These are phyloP conservation scores for Athelia psychrophila DNA, from an alignment of 1,284 basidiomycete genomes.

Conservation along the genomic window DNA sequence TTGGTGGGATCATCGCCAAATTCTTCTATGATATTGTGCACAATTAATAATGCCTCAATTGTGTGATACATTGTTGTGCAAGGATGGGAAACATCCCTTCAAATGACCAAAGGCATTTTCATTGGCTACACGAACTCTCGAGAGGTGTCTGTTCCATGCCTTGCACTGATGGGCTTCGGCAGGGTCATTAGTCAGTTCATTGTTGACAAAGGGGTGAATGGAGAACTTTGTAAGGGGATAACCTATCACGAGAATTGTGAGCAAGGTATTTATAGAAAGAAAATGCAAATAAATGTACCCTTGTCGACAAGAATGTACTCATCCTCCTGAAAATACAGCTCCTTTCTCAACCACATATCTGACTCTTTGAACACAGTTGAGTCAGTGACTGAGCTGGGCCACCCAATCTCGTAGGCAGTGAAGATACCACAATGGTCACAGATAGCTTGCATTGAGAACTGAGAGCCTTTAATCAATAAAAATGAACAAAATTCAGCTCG, in stretches of 20 bases:
- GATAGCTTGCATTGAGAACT: conserved; percentile 12
- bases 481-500: background rate
- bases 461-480: background rate
- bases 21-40: conserved; percentile 17
- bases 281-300: too few relatives aligned
- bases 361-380: conserved; percentile 11
- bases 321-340: conserved; percentile 8
- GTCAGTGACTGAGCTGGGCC: conserved; percentile 15
- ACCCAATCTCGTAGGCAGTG: conserved; percentile 13
- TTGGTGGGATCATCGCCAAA: conserved; percentile 11
- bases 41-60: conserved; percentile 15
- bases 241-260: too few relatives aligned
- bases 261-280: too few relatives aligned
- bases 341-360: conserved; percentile 9
- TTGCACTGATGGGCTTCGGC: conserved; percentile 4
- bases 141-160: conserved; percentile 12
- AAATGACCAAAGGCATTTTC: conserved; percentile 16
- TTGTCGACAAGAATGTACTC: conserved; percentile 16
- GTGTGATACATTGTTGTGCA: conserved; percentile 8
- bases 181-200: conserved; percentile 10
- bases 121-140: conserved; percentile 16
- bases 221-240: conserved; percentile 14
- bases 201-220: conserved; percentile 14
- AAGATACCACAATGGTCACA: conserved; percentile 11
- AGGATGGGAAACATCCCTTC: conserved; percentile 17